Base-by-base conservation (phyloP, 2,329 filamentous ascomycete genomes). In the Apiospora aurea region DNA sequence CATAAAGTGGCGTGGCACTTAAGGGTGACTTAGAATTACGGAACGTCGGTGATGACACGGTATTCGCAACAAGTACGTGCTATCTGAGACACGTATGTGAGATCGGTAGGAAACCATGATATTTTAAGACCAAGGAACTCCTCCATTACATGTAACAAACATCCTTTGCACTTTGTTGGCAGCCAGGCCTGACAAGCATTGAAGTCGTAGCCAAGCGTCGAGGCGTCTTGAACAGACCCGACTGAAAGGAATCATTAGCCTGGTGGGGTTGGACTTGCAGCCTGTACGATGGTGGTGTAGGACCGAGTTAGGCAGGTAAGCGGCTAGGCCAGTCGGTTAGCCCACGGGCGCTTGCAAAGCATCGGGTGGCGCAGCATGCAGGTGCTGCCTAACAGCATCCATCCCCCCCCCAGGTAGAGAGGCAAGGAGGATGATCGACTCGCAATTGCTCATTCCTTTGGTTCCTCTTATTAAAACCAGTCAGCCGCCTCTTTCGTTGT, bases 381-480 rank as follows among this genome's bases (percentile, higher is more conserved):
- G 21, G 57, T 64, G 57, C 11, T 64, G 57, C 57, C 57, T 64
- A 41, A 41, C 18, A 41, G 34, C 29, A 38, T 38, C 29, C 53
- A 61, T 38, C 41, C 53, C n/a, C 38, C 38, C 34, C 34, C 34
- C 53, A 61, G 53, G 53, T 18, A 61, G 29, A 29, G 53, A 29
- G n/a, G 29, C 51, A 61, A 26, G 29, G 53, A 18, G 51, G 11
- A 34, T 29, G 34, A 64, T 64, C 57, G 57, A 64, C 34, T 64
- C 53, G 7, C 53, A 61, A 61, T 61, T 64, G 41, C 34, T 64
- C 34, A 64, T 64, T 41, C 57, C 18, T 64, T 41, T 64, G 53
- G 53, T 38, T 38, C 57, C 34, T 64, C 34, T 41, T 64, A 64
- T 41, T 64, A 64, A 64, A 64, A 64, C 57, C 57, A 41, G 57